Conservation (phyloP, 768 basidiomycete species). For the Amanita molliuscula region DNA sequence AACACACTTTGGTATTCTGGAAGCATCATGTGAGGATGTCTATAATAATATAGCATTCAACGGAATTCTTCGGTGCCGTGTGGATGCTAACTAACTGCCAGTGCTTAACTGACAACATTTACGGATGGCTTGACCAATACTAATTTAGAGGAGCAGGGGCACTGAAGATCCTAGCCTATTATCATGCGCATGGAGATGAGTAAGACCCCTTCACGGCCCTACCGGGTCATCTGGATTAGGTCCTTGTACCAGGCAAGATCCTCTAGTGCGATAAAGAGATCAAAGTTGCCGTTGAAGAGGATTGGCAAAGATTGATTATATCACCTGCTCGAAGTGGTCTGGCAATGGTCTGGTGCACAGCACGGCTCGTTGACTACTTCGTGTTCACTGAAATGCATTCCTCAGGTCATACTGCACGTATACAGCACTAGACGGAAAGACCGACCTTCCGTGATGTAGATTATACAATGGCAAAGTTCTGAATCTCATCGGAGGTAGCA, state of each 20-base stretch:
- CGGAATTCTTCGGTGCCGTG: conserved; percentile 33
- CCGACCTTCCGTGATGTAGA: not conserved
- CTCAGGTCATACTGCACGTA: conserved; percentile 35
- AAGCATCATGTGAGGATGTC: conserved; percentile 44
- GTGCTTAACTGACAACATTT: too few species aligned
- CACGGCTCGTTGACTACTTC: not conserved
- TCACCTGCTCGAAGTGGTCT: conserved; percentile 48
- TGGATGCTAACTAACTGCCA: conserved; percentile 37
- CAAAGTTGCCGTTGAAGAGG: conserved; percentile 41
- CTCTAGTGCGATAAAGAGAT: conserved; percentile 56
- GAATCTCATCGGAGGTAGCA: conserved; percentile 33
- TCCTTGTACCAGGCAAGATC: conserved; percentile 28
- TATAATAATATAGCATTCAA: not conserved
- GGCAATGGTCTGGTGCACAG: conserved; percentile 43
- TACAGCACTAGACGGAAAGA: not conserved
- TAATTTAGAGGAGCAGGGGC: too few species aligned
- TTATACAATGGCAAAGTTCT: conserved; percentile 44
- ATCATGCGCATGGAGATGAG: conserved; percentile 43
- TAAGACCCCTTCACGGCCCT: conserved; percentile 7
- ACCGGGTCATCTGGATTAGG: not conserved
- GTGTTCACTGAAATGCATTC: not conserved
- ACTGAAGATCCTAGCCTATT: conserved; percentile 40
- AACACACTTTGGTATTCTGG: conserved; percentile 65
- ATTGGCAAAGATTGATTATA: conserved; percentile 35
- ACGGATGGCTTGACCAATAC: too few species aligned